Evolutionary conservation across 2,329 filamentous ascomycete species (phyloP), one percentile per base, ranked within the genome.

Genomic region (Zymoseptoria pseudotritici): DNA sequence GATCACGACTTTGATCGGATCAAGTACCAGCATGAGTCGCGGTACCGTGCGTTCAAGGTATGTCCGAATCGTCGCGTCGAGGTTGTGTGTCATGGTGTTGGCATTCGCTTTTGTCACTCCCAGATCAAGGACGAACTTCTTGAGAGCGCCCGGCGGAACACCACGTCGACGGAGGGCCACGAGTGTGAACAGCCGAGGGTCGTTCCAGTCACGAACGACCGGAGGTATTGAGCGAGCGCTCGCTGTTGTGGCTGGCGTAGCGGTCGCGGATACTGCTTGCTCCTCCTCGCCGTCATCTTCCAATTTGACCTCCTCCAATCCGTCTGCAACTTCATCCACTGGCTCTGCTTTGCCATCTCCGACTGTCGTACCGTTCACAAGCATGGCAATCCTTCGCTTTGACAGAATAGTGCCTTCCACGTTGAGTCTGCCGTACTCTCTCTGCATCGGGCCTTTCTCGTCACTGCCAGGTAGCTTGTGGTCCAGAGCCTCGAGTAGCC

Each of bases 31-130:
- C 88, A 95, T 94, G 11, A 97, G 81, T 24, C 93, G 86, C 1
- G 93, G 92, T 0, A 96, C 91, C 0, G 90, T 91, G 54, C 84
- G 84, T 73, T 97, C 93, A 13, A 97, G 86, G 72, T 96, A 95
- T 65, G 86, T 86, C 21, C 93, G 86, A 61, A 97, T 85, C 0
- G 85, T 86, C 71, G 93, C 86, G 70, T 97, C 93, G 63, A 97
- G 91, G n/a, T 88, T 86, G 59, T 82, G 77, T 53, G 90, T 86
- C 72, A 93, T 86, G 67, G 96, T 96, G 64, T 89, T 85, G 3
- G 88, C 89, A 56, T 85, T 84, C 49, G 87, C 83, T 42, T 91
- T 95, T 0, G 92, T 96, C 49, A 97, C 91, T 31, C 92, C 93
- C 20, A 97, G 85, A 74, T 96, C 91, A 66, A 91, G 90, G 61